Base-by-base conservation (phyloP, 108 stramenopile species). In the Schizochytrium sp. region DNA sequence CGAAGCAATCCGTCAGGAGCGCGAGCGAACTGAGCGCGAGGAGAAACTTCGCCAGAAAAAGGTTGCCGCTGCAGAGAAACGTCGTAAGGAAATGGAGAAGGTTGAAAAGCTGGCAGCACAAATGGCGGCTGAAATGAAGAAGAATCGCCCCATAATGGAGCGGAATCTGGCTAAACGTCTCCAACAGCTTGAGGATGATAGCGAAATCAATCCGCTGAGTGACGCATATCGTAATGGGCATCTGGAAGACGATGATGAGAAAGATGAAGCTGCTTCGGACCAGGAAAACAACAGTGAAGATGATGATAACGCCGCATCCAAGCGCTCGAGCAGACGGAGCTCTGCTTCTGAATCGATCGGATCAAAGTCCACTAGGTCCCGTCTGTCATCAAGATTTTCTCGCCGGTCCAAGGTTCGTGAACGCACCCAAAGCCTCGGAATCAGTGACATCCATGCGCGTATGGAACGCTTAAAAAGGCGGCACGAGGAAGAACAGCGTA, bases 41-140 rank as follows among this genome's bases (percentile, higher is more conserved):
- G 76, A 83, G 12, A 53, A 47, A n/a, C 19, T 38, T n/a, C 76
- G 76, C 76, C 10, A 7, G 8, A 83, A 83, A 40, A 53, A 83
- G 28, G 40, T 55, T 50, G 13, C 41, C 5, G 57, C n/a, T 13
- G 87, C 89, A 15, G 89, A 61, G 28, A 46, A 69, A 64, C 76
- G 76, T 5, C 76, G 53, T 53, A 56, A 61, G 42, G 15, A 15
- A 17, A 42, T 91, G 28, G 89, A 38, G 7, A 89, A 83, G 89
- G 5, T 89, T n/a, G 69, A 87, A 47, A 15, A 73, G 60, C n/a
- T 3, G n/a, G 90, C 19, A 19, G 13, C 10, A 49, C 46, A 87
- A 10, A 28, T 38, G 12, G 87, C 53, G 47, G 83, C 15, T 60
- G 57, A 40, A 12, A 49, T 55, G 42, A 88, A 50, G 5, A 4